Conservation (phyloP, 495 filamentous ascomycete species). For the Thermochaetoides thermophila region DNA sequence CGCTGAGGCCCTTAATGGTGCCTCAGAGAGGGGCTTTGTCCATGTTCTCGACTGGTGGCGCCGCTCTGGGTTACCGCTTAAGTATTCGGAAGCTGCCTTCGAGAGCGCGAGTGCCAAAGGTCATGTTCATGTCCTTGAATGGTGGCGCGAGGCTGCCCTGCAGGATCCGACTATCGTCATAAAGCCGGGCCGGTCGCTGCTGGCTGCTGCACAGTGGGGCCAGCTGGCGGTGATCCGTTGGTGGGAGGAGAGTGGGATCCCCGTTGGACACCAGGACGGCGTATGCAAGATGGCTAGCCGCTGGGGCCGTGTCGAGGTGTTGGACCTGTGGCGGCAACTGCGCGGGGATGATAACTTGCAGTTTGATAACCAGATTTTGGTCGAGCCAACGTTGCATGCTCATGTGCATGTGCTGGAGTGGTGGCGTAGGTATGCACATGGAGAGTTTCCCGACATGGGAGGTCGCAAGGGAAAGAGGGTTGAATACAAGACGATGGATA, state of each 20-base stretch:
- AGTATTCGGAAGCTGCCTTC: conserved; percentile 72
- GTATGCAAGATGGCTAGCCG: conserved; percentile 72
- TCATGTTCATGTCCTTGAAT: conserved; percentile 69
- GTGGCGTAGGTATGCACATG: conserved; percentile 67
- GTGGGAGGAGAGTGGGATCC: conserved; percentile 68
- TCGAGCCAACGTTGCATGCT: conserved; percentile 75
- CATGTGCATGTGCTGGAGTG: conserved; percentile 75
- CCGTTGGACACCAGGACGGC: conserved; percentile 55
- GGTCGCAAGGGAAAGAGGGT: conserved; percentile 37
- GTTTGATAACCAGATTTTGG: conserved; percentile 78
- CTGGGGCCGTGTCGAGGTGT: conserved; percentile 72
- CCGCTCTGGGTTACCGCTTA: conserved; percentile 59
- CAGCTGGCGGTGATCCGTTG: conserved; percentile 56
- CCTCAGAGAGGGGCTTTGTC: conserved; percentile 67
- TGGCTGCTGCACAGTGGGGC: conserved; percentile 66
- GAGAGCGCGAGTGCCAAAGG: conserved; percentile 75
- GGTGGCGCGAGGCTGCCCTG: conserved; percentile 62
- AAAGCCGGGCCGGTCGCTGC: conserved; percentile 66
- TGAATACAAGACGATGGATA: conserved; percentile 89
- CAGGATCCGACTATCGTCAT: conserved; percentile 31
- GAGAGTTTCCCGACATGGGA: conserved; percentile 28
- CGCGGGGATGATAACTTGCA: conserved; percentile 68
- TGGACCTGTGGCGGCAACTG: conserved; percentile 66
- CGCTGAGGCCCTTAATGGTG: conserved; percentile 72
- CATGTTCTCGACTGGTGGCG: conserved; percentile 89